Evolutionary conservation across 176 grass and related monocot species (phyloP), one percentile per base, ranked within the genome.

Genomic region (Microstegium vimineum): DNA sequence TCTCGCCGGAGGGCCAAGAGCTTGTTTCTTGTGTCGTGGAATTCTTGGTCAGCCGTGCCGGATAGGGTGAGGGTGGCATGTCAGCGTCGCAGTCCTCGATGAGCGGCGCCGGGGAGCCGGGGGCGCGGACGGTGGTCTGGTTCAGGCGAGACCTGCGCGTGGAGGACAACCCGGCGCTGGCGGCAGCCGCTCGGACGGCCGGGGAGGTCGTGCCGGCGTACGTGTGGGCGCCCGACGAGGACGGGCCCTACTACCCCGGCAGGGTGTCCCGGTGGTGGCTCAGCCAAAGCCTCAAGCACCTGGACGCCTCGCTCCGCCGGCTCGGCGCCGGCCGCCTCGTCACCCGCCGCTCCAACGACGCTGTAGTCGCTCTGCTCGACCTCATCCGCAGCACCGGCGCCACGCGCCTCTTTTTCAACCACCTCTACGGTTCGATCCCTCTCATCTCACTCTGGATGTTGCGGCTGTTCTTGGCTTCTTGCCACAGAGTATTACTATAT

Each of bases 191-290:
- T 69, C 84, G 86, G 77, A 62, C 54, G n/a, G 86, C 87, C 2
- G 89, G 90, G 43, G 86, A 93, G 51, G 96, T 98, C 22, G 87
- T 98, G 62, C 74, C 90, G 17, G 90, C 85, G 22, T 98, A 88
- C 72, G 75, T 98, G 22, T 95, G 96, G 96, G 87, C 96, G 14
- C 96, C 96, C 3, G 93, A 98, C 87, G 96, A 98, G 86, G 96
- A 98, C 41, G 96, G 86, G 66, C 72, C 85, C 4, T 98, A 8
- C 73, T 98, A 90, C 87, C 96, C 96, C 5, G 96, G 96, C 27
- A 71, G 96, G 73, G 96, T 98, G 60, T 98, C 96, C 66, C 86
- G 96, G 36, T 98, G 96, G 96, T 95, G 96, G 96, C 90, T 98
- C 41, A 90, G 86, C 82, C 86, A 98, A 79, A 95, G 92, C 82